Base-by-base conservation (phyloP, 805 yeast genomes). In the Lipomyces chichibuensis region DNA sequence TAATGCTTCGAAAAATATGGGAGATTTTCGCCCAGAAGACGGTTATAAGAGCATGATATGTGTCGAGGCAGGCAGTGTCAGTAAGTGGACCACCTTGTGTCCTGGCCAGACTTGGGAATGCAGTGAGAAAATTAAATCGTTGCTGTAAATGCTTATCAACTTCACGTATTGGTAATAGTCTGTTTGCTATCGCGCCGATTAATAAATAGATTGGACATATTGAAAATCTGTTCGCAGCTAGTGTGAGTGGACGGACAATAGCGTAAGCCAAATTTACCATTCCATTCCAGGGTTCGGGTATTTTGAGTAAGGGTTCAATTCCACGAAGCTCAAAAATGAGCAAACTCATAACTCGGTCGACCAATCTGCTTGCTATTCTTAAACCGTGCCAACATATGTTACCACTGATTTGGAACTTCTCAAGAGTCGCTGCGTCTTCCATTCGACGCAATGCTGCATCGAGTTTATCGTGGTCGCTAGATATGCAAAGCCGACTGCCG, bases 41-140 rank as follows among this genome's bases (percentile, higher is more conserved):
- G 98, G 97, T 5, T 95, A 83, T 81, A 83, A 87, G 72, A 82
- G 88, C 57, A 94, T 95, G 98, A 86, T 95, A 65, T 95, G 99
- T 80, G 85, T 95, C 65, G 99, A 95, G 79, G 96, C 97, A 2
- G 99, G 99, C 55, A 83, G 88, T 72, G 98, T 95, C 52, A 83
- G 85, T 65, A 87, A 88, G 58, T 89, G 90, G 75, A 81, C 85
- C 29, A 79, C 77, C 29, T 82, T 95, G 72, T 77, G 80, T 60
- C 88, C 94, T n/a, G 94, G 95, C 62, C 84, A 83, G 68, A 82
- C 82, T 69, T 93, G 97, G 97, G 78, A 79, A 14, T 97, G 87
- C 17, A 79, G 87, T 39, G 97, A 92, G 80, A 79, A 75, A 29
- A 76, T 84, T 77, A 51, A 69, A 59, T 74, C 78, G 14, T 5